These are phyloP conservation scores for Umbellularia californica DNA, from an alignment of 164 flowering plant genomes.

Conservation along the genomic window DNA sequence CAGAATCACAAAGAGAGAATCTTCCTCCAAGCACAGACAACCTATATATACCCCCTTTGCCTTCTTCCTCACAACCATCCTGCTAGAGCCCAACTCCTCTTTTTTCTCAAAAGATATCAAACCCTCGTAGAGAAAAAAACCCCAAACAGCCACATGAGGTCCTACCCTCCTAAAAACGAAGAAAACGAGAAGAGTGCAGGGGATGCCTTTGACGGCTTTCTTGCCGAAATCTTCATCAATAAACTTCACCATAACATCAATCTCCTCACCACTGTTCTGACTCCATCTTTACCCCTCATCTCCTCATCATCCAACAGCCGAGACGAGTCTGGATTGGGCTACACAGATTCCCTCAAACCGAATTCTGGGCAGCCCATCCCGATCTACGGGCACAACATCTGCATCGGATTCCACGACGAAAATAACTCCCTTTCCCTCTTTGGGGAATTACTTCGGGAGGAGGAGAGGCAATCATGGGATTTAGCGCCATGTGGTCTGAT, in stretches of 20 bases:
- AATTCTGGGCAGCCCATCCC: constrained; percentile 91
- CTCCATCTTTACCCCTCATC: constrained; percentile 1
- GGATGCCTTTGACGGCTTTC: constrained; percentile 24
- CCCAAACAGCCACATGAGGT: too few species aligned
- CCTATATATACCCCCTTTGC: too few species aligned
- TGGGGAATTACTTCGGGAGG: constrained; percentile 86
- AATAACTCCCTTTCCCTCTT: too few species aligned
- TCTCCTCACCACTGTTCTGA: constrained; percentile 48
- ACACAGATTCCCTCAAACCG: constrained; percentile 58
- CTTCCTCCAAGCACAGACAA: too few species aligned
- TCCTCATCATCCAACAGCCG: constrained; percentile 32
- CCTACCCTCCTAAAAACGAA: not conserved
- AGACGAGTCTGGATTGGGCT: constrained; percentile 14
- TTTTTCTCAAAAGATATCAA: too few species aligned
- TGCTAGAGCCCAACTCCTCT: too few species aligned
- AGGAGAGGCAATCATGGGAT: constrained; percentile 18
- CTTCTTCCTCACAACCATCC: too few species aligned
- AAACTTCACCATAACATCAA: constrained; percentile 46
- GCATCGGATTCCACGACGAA: constrained; percentile 75
- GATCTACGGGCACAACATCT: constrained; percentile 74
- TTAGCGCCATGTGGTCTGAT: not conserved
- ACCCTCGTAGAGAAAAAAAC: too few species aligned
- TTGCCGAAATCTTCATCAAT: constrained; percentile 64
- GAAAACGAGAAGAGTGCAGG: constrained; percentile 8
- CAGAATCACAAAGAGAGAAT: too few species aligned